phyloP scores from a whole-genome alignment of 306 rosid genomes.

The Prinsepia uniflora region DNA sequence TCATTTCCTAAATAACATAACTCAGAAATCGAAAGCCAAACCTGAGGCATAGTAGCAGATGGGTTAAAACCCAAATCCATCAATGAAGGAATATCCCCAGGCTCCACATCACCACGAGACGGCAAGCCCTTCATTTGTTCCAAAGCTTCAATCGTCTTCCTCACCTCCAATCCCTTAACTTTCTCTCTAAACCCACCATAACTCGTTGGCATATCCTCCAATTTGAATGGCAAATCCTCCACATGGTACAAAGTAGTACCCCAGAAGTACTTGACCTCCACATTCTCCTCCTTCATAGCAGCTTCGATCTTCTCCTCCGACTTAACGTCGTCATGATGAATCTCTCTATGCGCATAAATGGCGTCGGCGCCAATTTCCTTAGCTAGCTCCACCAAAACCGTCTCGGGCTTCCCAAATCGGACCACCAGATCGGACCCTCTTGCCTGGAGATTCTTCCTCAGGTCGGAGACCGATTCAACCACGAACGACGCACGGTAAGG shows the following conservation, averaged over 20 bases:
- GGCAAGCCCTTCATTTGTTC: constrained; percentile 89
- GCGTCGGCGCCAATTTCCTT: constrained; percentile 85
- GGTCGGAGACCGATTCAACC: constrained; percentile 70
- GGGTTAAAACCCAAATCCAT: constrained; percentile 81
- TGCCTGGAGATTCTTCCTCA: constrained; percentile 62
- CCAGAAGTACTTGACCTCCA: constrained; percentile 89
- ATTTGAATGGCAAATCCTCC: constrained; percentile 76
- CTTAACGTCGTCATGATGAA: constrained; percentile 77
- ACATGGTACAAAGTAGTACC: constrained; percentile 84
- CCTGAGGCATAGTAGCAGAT: constrained; percentile 68
- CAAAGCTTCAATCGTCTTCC: constrained; percentile 83
- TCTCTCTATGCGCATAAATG: constrained; percentile 71
- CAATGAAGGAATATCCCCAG: constrained; percentile 83
- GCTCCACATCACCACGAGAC: constrained; percentile 75
- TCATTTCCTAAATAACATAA: not conserved
- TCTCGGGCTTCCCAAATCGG: constrained; percentile 78
- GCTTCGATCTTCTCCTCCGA: constrained; percentile 70
- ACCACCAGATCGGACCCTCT: constrained; percentile 90
- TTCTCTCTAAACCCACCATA: constrained; percentile 80
- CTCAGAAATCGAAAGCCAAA: constrained; percentile 17
- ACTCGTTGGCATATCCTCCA: constrained; percentile 87
- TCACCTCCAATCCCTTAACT: constrained; percentile 63
- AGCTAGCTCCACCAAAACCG: constrained; percentile 67
- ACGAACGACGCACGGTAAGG: constrained; percentile 71
- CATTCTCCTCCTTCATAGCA: constrained; percentile 76